phyloP scores from a whole-genome alignment of 192 early-diverging fungal genomes.

The Entomortierella lignicola region DNA sequence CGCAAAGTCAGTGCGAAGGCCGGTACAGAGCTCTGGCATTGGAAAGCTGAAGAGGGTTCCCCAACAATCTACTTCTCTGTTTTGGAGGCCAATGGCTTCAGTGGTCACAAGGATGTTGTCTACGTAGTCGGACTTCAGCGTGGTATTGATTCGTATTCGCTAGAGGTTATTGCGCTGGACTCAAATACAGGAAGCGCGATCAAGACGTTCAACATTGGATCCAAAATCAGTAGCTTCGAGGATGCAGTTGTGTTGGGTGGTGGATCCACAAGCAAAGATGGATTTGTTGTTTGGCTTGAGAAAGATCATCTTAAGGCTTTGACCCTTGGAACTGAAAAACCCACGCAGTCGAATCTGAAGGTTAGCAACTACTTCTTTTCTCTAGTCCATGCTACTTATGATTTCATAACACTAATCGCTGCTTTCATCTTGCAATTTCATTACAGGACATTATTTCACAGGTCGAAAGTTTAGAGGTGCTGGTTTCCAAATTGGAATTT shows the following conservation, averaged over 20 bases:
- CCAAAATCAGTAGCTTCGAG: slow-evolving; percentile 30
- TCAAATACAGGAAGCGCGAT: slow-evolving; percentile 25
- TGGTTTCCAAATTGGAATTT: slow-evolving; percentile 29
- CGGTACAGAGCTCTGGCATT: slow-evolving; percentile 46
- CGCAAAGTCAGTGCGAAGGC: slow-evolving; percentile 42
- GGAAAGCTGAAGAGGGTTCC: slow-evolving; percentile 41
- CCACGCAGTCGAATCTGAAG: slow-evolving; percentile 26
- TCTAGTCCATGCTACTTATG: neutral
- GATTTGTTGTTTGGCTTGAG: slow-evolving; percentile 55
- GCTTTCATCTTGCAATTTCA: neutral
- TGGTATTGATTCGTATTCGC: slow-evolving; percentile 21
- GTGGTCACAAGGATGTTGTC: slow-evolving; percentile 18
- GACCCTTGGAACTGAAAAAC: slow-evolving; percentile 39
- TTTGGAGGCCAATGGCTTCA: slow-evolving; percentile 38
- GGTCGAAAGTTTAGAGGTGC: slow-evolving; percentile 16
- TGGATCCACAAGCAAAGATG: slow-evolving; percentile 29
- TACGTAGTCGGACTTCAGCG: slow-evolving; percentile 51
- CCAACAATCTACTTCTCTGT: slow-evolving; percentile 33
- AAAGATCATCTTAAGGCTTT: slow-evolving; percentile 39
- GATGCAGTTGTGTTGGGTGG: slow-evolving; percentile 46
- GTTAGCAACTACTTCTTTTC: neutral
- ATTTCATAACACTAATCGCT: neutral
- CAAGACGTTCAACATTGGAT: slow-evolving; percentile 37
- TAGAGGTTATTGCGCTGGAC: slow-evolving; percentile 47
- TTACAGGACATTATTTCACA: slow-evolving; percentile 14